These are phyloP conservation scores for Trametes maxima DNA, from an alignment of 768 basidiomycete species.

Conservation along the genomic window DNA sequence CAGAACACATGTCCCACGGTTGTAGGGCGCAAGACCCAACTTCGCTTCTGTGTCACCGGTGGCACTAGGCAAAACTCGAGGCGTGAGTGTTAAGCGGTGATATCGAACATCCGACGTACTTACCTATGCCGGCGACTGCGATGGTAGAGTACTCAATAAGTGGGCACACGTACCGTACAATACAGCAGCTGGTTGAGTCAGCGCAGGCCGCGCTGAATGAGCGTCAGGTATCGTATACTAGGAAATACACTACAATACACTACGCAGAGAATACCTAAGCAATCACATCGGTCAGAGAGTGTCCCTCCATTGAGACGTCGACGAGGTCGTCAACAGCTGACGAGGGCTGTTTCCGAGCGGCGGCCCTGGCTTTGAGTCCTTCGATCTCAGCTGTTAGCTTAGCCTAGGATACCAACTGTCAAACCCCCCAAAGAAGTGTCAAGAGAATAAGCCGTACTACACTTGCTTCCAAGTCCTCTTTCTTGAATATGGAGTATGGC, in stretches of 20 bases:
- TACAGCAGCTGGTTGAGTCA: not conserved
- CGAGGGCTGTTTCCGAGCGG: constrained; percentile 42
- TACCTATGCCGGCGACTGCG: not conserved
- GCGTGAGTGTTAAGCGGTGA: not conserved
- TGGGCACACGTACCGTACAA: too few relatives aligned
- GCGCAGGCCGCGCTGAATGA: not conserved
- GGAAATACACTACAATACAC: constrained; percentile 20
- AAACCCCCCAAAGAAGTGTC: not conserved
- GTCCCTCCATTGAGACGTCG: constrained; percentile 25
- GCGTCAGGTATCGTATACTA: not conserved
- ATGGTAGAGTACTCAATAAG: not conserved
- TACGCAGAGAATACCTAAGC: not conserved
- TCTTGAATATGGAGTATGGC: constrained; percentile 64
- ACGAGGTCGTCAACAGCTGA: constrained; percentile 6
- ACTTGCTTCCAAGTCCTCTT: constrained; percentile 57
- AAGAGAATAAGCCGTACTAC: constrained; percentile 41
- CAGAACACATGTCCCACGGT: not conserved
- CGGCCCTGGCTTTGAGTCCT: constrained; percentile 51
- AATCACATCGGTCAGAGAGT: constrained; percentile 6
- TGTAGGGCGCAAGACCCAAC: not conserved
- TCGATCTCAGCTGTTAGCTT: constrained; percentile 64
- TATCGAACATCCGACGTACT: not conserved
- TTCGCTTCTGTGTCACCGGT: constrained; percentile 5
- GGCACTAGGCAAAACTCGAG: not conserved
- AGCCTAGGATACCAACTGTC: constrained; percentile 39